Percentiles rank a stretch among this genome's conserved stretches.
Evolutionary conservation across 176 grass and related monocot genomes (phyloP).

Genomic region (Rhipidocladum racemiflorum): DNA sequence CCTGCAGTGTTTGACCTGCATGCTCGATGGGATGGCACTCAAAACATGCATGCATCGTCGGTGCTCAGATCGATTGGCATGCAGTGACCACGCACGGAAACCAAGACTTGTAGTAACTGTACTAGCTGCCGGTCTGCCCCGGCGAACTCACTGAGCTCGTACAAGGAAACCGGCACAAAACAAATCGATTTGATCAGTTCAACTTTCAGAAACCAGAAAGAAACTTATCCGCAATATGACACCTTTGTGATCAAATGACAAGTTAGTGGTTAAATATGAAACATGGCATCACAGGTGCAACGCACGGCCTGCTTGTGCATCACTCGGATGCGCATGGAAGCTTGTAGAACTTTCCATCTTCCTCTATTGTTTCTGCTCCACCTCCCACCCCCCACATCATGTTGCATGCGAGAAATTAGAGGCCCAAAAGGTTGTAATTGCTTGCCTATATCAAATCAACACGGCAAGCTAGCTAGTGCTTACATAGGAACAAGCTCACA

Average conservation of each 20-base stretch:
- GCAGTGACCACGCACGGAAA: not conserved
- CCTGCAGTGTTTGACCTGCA: not conserved
- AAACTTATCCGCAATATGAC: not conserved
- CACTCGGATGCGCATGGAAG: not conserved
- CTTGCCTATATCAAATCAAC: not conserved
- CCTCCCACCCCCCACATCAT: not conserved
- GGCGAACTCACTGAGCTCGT: not conserved
- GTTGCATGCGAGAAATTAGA: not conserved
- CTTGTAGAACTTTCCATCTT: constrained; percentile 3
- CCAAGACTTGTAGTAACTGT: not conserved
- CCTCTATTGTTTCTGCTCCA: not conserved
- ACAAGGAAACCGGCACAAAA: not conserved
- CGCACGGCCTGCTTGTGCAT: not conserved
- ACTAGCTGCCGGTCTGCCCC: not conserved
- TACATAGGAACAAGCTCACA: not conserved
- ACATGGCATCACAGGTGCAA: not conserved
- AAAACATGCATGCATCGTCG: not conserved
- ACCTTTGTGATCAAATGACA: not conserved
- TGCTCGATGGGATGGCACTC: not conserved
- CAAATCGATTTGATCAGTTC: not conserved
- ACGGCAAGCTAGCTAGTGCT: not conserved
- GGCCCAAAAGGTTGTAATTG: not conserved
- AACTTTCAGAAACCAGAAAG: not conserved
- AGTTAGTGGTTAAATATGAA: not conserved
- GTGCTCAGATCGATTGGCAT: not conserved